Evolutionary conservation across 352 stramenopile species (phyloP).

Genomic region (Phytophthora quininea): DNA sequence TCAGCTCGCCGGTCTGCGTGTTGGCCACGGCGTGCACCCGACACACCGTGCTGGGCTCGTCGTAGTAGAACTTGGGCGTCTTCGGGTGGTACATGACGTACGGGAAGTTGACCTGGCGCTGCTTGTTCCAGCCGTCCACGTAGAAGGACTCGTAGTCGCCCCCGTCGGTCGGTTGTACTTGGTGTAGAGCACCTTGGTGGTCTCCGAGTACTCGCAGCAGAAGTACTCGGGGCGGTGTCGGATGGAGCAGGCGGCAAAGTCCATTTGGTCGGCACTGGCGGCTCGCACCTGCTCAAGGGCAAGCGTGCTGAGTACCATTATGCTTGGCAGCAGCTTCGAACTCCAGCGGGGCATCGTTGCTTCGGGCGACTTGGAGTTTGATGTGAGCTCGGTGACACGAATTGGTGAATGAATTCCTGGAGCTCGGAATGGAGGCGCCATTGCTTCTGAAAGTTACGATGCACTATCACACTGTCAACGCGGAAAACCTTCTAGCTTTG

Average conservation of each 20-base stretch:
- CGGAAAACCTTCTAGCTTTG: no score
- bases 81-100: constrained; percentile 37
- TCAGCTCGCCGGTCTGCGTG: constrained; percentile 24
- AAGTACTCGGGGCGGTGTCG: constrained; percentile 39
- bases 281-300: constrained; percentile 11
- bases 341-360: constrained; percentile 19
- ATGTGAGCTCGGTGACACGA: constrained; percentile 1
- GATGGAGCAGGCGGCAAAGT: constrained; percentile 42
- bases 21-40: constrained; percentile 33
- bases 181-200: constrained; percentile 35
- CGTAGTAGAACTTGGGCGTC: constrained; percentile 40
- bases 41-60: constrained; percentile 35
- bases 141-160: constrained; percentile 44
- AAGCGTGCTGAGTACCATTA: constrained; percentile 10
- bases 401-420: constrained; percentile 2
- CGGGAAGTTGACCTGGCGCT: constrained; percentile 47
- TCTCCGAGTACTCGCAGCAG: constrained; percentile 42
- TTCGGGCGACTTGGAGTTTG: neutral
- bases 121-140: constrained; percentile 36
- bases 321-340: constrained; percentile 11
- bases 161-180: constrained; percentile 36
- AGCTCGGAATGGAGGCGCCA: no score
- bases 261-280: constrained; percentile 28
- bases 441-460: constrained; percentile 1
- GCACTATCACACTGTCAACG: neutral